Base-by-base conservation (phyloP, 306 rosid genomes). In the Senna siamea region DNA sequence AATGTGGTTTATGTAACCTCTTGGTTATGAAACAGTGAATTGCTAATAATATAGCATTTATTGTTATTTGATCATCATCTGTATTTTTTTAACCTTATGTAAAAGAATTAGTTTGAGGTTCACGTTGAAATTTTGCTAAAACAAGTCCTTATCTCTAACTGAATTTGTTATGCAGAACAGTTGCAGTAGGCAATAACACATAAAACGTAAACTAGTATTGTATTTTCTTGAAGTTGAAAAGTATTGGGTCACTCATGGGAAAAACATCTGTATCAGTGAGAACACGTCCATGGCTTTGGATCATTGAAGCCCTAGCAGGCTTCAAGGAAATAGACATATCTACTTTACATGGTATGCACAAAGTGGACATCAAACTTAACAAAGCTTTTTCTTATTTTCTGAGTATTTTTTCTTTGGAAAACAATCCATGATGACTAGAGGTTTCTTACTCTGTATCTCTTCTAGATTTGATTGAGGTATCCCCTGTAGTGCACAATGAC, bases 231-330 rank as follows among this genome's bases (percentile, higher is more conserved):
- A 76, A 41, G 70, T 74, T 58, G 62, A 40, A 6, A 43, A 70
- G 12, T 19, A 55, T 26, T 51, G 67, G 69, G 66, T 72, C 55
- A 22, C 20, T 30, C 55, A 86, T 86, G 96, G 87, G 70, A 1
- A 53, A 57, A 43, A 13, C 82, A 73, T 47, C 74, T 61, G 70
- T 69, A 32, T 72, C 81, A 12, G 69, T 68, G 48, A 77, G 85
- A n/a, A 17, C 23, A 30, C 78, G 75, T 66, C 85, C 91, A 44
- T 87, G 96, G 93, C 66, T 53, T 70, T 93, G 96, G 96, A 81
- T 82, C 64, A 80, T 88, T 28, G 93, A 93, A 84, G 83, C 93
- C 77, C 78, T 90, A 17, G 89, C 95, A 34, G 34, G 76, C 70
- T 62, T 52, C 75, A 77, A 59, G 26, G 69, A 84, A 63, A 76